phyloP scores from a whole-genome alignment of 257 asterid genomes.

The Solanum chiquidenum region DNA sequence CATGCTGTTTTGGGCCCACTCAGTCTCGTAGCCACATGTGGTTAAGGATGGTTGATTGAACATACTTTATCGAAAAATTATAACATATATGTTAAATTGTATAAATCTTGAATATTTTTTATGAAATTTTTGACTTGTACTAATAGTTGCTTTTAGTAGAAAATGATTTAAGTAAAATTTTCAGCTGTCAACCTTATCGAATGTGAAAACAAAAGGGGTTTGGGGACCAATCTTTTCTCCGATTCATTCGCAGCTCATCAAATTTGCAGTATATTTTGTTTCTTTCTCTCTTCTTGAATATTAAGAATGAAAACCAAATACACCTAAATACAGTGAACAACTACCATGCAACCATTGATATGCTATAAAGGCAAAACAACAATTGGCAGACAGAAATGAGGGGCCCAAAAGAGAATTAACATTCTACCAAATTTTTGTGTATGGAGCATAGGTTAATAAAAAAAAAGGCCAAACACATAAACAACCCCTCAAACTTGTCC shows the following conservation, averaged over 20 bases:
- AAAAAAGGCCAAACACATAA: background rate
- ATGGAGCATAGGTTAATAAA: background rate
- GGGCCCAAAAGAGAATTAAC: background rate
- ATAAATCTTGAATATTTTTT: too few relatives aligned
- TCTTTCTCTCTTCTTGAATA: background rate
- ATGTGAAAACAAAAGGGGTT: too few relatives aligned
- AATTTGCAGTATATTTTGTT: background rate
- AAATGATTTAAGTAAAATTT: background rate
- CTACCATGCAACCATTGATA: background rate
- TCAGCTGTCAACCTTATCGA: background rate
- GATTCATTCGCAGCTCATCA: background rate
- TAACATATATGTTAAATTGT: too few relatives aligned
- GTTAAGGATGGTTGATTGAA: too few relatives aligned
- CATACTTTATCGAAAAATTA: too few relatives aligned
- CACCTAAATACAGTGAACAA: background rate
- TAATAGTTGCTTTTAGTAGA: background rate
- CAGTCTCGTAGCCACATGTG: background rate
- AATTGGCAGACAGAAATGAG: background rate
- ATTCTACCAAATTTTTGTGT: background rate
- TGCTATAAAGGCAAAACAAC: background rate
- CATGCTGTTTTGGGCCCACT: background rate
- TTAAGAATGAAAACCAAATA: background rate
- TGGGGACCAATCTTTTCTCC: background rate
- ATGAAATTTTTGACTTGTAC: background rate
- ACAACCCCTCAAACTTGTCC: too few relatives aligned